A percentile compares a stretch with the other conserved stretches of the same genome.
Evolutionary conservation across 2,329 filamentous ascomycete genomes (phyloP).

Genomic region (Neofusicoccum parvum): DNA sequence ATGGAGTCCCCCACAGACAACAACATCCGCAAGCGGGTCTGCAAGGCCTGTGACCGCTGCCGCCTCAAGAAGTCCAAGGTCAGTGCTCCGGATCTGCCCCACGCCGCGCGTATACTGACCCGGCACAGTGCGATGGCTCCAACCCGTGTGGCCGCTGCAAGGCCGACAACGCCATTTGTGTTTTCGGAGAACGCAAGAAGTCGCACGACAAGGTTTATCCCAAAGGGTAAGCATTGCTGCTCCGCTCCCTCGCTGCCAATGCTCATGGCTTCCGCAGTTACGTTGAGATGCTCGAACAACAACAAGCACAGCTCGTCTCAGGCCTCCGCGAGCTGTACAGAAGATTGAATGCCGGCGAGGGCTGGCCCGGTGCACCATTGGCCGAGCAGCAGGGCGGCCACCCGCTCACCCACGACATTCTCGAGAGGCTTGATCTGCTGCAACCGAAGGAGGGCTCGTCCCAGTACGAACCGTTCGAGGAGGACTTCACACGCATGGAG

Average conservation of each 20-base stretch:
- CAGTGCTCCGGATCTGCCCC: slow-evolving; percentile 25
- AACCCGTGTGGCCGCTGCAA: slow-evolving; percentile 64
- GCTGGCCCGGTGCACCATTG: slow-evolving; percentile 59
- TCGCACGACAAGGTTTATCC: slow-evolving; percentile 68
- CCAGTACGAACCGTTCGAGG: slow-evolving; percentile 59
- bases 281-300: slow-evolving; percentile 68
- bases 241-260: slow-evolving; percentile 23
- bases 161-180: slow-evolving; percentile 65
- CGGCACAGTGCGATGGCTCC: slow-evolving; percentile 59
- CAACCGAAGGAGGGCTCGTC: slow-evolving; percentile 51
- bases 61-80: slow-evolving; percentile 68
- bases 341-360: slow-evolving; percentile 53
- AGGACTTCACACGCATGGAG: slow-evolving; percentile 59
- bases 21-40: slow-evolving; percentile 62
- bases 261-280: slow-evolving; percentile 46
- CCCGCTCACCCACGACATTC: slow-evolving; percentile 65
- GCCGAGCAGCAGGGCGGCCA: slow-evolving; percentile 56
- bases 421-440: slow-evolving; percentile 60
- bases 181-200: slow-evolving; percentile 68
- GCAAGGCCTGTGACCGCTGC: slow-evolving; percentile 68
- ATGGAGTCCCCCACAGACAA: slow-evolving; percentile 45
- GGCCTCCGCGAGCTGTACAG: slow-evolving; percentile 64
- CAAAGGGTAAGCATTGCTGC: slow-evolving; percentile 58
- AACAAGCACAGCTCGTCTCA: slow-evolving; percentile 63
- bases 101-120: slow-evolving; percentile 23